Conservation (phyloP, 306 rosid genomes). For the Medicago lupulina region DNA sequence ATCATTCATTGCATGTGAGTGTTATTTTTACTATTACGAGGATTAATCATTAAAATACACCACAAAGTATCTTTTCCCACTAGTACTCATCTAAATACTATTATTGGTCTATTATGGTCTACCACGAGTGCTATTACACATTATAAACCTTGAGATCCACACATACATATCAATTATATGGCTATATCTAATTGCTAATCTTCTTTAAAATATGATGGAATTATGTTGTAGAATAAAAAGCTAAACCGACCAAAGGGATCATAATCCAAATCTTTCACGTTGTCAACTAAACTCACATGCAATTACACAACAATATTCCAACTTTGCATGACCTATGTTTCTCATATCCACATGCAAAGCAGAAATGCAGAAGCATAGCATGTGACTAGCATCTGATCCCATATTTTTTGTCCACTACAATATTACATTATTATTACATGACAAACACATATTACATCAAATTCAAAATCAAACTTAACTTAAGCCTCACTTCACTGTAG, state of each 20-base stretch:
- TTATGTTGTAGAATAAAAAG: slow-evolving; percentile 17
- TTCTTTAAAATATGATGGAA: not conserved
- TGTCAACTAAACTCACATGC: slow-evolving; percentile 52
- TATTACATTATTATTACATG: not conserved
- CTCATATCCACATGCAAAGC: slow-evolving; percentile 44
- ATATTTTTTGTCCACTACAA: slow-evolving; percentile 37
- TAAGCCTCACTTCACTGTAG: slow-evolving; percentile 12
- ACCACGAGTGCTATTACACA: not conserved
- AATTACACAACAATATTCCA: slow-evolving; percentile 35
- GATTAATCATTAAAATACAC: not conserved
- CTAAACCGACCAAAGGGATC: slow-evolving; percentile 25
- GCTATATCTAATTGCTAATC: not conserved
- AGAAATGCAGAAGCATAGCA: slow-evolving; percentile 4
- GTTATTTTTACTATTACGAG: not conserved
- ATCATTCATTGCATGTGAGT: too few species aligned
- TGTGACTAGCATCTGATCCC: slow-evolving; percentile 22
- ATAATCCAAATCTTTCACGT: slow-evolving; percentile 50
- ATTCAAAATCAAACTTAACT: slow-evolving; percentile 44
- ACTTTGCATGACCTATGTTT: slow-evolving; percentile 41
- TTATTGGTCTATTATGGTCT: not conserved
- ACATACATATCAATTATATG: not conserved
- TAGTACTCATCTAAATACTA: too few species aligned
- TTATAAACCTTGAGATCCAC: not conserved
- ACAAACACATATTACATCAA: slow-evolving; percentile 42
- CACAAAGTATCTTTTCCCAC: not conserved